Evolutionary conservation across 352 stramenopile species (phyloP), one percentile per base, ranked within the genome.

Genomic region (Elongisporangium prolatum): DNA sequence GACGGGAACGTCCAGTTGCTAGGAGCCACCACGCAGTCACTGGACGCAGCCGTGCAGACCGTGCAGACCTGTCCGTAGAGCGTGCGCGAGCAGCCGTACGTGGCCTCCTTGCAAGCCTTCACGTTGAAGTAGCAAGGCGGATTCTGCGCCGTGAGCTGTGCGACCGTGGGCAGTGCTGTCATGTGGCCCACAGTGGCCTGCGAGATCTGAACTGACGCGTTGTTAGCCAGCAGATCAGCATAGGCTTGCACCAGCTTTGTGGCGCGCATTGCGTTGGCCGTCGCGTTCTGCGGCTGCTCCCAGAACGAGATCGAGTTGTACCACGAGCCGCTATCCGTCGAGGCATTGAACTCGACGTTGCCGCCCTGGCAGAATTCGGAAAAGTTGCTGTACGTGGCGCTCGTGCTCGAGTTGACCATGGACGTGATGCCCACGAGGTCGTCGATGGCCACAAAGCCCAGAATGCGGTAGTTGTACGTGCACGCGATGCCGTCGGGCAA

Each of bases 341-440:
- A 68, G 11, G 57, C 70, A 11, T 81, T 74, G 69, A 88, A 93
- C 68, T 93, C 83, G 37, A 88, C 55, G 2, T 69, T 65, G 5
- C 79, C 76, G 47, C 64, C 77, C 24, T 75, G 50, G 54, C 80
- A 93, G 52, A 89, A 93, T 59, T 89, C 70, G n/a, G 64, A 65
- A 50, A 85, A 90, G 68, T 89, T 84, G 21, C 52, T 48, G 68
- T 86, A 91, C 52, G 60, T 71, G 11, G 52, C 54, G 14, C 56
- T 65, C 0, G 69, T 80, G 4, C 48, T 50, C 21, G 67, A 50
- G 60, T 86, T 74, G 1, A 53, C 61, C 60, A 90, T 77, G 38
- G 57, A 60, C 2, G 83, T 90, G 69, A 93, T 93, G 50, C 80
- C 80, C 2, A 93, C 83, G 20, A 91, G 56, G 61, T 93, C 83